Conservation (phyloP, 495 filamentous ascomycete genomes). For the Aspergillus coremiiformis region DNA sequence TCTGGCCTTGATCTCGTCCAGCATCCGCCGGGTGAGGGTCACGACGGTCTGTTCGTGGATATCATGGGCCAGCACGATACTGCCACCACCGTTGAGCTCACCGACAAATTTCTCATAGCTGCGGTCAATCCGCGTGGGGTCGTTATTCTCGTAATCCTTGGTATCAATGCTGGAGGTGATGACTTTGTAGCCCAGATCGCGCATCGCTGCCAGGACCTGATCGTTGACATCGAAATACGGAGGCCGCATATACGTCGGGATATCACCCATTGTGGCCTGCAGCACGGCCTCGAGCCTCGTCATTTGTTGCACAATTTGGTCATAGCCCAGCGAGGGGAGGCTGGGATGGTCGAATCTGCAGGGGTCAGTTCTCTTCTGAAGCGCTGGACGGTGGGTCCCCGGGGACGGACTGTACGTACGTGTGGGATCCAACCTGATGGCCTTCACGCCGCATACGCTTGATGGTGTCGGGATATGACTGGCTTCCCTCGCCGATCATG, state of each 20-base stretch:
- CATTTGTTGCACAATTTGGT: constrained; percentile 55
- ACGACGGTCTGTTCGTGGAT: constrained; percentile 35
- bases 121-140: constrained; percentile 15
- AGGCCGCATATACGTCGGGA: constrained; percentile 64
- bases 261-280: constrained; percentile 58
- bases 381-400: neutral
- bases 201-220: constrained; percentile 24
- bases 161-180: constrained; percentile 40
- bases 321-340: constrained; percentile 45
- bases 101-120: constrained; percentile 26
- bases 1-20: constrained; percentile 21
- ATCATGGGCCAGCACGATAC: constrained; percentile 40
- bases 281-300: constrained; percentile 62
- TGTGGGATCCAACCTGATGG: constrained; percentile 72
- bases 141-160: constrained; percentile 36
- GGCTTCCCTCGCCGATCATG: constrained; percentile 56
- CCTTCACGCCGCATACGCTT: constrained; percentile 53
- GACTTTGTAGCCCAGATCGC: constrained; percentile 34
- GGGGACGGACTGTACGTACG: constrained; percentile 36
- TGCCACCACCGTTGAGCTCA: constrained; percentile 25
- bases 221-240: constrained; percentile 33
- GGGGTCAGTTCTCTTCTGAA: neutral
- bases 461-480: constrained; percentile 46
- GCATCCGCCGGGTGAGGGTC: constrained; percentile 29
- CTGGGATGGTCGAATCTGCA: constrained; percentile 52